phyloP scores from a whole-genome alignment of 2,329 filamentous ascomycete species.

The Ceratocystis colombiana region DNA sequence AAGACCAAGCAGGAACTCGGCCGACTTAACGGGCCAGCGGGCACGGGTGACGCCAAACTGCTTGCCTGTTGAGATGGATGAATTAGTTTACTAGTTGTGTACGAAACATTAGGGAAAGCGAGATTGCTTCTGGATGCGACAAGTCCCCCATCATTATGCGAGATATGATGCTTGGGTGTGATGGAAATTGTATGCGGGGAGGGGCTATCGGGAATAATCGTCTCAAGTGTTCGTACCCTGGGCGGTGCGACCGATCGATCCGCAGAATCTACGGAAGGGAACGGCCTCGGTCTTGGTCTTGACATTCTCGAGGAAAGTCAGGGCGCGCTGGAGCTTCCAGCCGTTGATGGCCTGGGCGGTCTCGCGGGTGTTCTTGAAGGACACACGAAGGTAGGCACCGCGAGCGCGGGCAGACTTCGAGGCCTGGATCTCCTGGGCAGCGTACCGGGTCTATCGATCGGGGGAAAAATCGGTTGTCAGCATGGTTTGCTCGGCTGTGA shows the following conservation, averaged over 20 bases:
- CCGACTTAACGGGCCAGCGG: conserved; percentile 98
- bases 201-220: conserved; percentile 7
- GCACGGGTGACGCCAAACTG: conserved; percentile 96
- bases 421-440: conserved; percentile 74
- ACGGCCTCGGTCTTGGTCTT: conserved; percentile 94
- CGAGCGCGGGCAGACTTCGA: conserved; percentile 94
- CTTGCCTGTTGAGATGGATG: conserved; percentile 59
- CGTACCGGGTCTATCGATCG: conserved; percentile 74
- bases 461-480: conserved; percentile 11
- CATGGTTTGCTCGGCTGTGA: conserved; percentile 16
- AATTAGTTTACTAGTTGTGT: conserved; percentile 12
- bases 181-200: not conserved
- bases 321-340: conserved; percentile 92
- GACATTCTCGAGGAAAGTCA: conserved; percentile 97
- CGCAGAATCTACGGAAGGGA: conserved; percentile 95
- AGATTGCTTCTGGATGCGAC: no score
- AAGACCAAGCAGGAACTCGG: conserved; percentile 93
- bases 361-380: conserved; percentile 99
- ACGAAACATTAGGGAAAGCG: no score
- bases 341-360: conserved; percentile 99
- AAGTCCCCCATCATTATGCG: no score
- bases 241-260: conserved; percentile 86
- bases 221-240: conserved; percentile 70
- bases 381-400: conserved; percentile 97
- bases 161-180: not conserved